Conservation (phyloP, 257 asterid species). For the Eustoma russellianum region DNA sequence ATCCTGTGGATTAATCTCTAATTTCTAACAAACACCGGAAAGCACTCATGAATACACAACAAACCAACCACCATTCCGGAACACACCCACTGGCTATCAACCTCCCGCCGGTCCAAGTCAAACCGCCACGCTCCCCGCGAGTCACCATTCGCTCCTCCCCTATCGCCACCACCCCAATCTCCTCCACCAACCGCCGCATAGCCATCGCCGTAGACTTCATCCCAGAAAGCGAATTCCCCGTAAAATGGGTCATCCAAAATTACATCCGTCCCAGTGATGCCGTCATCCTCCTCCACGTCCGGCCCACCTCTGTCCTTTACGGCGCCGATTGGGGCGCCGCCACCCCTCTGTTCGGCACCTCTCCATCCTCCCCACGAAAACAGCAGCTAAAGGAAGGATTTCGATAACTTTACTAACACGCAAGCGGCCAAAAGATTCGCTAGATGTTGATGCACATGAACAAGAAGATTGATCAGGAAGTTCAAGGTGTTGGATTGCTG, state of each 20-base stretch:
- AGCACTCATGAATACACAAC: conserved; percentile 20
- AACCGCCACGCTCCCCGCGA: conserved; percentile 23
- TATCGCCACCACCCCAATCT: conserved; percentile 15
- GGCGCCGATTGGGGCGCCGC: conserved; percentile 51
- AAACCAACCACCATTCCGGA: conserved; percentile 7
- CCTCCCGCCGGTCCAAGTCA: conserved; percentile 24
- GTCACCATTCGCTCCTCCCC: conserved; percentile 14
- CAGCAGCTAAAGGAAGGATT: conserved; percentile 21
- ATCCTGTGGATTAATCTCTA: no score
- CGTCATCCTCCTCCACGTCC: conserved; percentile 43
- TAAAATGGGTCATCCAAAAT: conserved; percentile 41
- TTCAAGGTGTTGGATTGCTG: no score
- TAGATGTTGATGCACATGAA: no score
- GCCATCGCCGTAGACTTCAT: conserved; percentile 54
- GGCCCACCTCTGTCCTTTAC: conserved; percentile 36
- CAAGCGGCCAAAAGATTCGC: conserved; percentile 21
- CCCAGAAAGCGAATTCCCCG: conserved; percentile 49
- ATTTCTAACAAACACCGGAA: no score
- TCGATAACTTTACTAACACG: conserved; percentile 23
- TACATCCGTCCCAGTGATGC: conserved; percentile 47
- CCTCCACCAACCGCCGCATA: conserved; percentile 34
- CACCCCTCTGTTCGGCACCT: conserved; percentile 9
- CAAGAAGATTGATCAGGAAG: no score
- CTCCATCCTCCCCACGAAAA: not conserved
- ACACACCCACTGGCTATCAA: conserved; percentile 16